Base-by-base conservation (phyloP, 1,284 basidiomycete species). In the Leccinum cinnamomeum region DNA sequence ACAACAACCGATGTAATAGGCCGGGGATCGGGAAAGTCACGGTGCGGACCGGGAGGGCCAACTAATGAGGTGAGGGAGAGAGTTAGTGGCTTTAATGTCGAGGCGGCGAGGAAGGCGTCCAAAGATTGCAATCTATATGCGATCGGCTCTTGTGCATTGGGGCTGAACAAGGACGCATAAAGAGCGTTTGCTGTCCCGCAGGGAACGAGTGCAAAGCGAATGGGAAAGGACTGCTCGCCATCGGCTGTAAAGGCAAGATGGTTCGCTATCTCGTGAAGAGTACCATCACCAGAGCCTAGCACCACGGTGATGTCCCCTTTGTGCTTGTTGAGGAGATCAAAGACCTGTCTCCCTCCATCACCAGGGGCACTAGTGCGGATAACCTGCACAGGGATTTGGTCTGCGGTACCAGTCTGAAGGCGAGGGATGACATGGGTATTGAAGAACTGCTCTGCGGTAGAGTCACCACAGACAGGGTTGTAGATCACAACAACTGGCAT, bases 101-200 rank as follows among this genome's bases (percentile, higher is more conserved):
- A 72, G 46, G 69, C 71, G 56, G 69, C 68, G 60, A 86, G 69
- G 69, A 81, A 85, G 1, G 79, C 77, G 30, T 79, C 73, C 28
- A 92, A 67, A 10, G 88, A 87, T 65, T 80, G 79, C 30, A 91
- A 76, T 64, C 76, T 81, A 70, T 86, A 84, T 30, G 75, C 68
- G 2, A 72, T 56, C 8, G 76, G 50, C 3, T 72, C 69, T 6
- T 69, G 62, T 7, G 67, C 23, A 5, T 25, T 63, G 11, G 70
- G 80, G 3, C 80, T 82, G 67, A 86, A 90, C 53, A 87, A 75
- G 53, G 81, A 89, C 59, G 83, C 82, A 73, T 90, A 95, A n/a
- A 97, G 80, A 0, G 96, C 96, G 72, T 98, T 98, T 18, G 94
- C 95, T n/a, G 95, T 98, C 10, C 96, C 96, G 50, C 86, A 86